These are phyloP conservation scores for Fusarium sublunatum DNA, from an alignment of 2,329 filamentous ascomycete species.

Conservation along the genomic window DNA sequence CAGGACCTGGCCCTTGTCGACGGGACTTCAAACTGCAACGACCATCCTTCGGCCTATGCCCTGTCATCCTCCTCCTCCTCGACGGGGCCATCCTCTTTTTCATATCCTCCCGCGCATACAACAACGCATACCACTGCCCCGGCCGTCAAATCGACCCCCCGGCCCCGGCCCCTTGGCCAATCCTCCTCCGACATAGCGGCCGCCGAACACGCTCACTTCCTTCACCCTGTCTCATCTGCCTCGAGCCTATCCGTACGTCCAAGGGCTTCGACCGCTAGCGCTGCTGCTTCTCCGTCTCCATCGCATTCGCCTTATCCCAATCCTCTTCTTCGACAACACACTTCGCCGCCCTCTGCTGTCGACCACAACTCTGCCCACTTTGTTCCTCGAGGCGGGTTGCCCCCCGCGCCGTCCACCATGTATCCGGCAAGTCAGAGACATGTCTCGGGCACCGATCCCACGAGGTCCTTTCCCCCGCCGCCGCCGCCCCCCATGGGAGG, in stretches of 20 bases:
- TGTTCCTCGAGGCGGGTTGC: too few relatives aligned
- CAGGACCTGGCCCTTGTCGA: conserved; percentile 35
- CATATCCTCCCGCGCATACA: conserved; percentile 34
- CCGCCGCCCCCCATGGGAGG: too few relatives aligned
- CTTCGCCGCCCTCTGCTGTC: conserved; percentile 32
- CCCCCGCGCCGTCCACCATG: too few relatives aligned
- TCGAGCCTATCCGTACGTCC: conserved; percentile 38
- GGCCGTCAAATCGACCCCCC: conserved; percentile 19
- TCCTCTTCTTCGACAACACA: conserved; percentile 33
- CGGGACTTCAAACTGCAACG: conserved; percentile 20
- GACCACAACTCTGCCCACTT: conserved; percentile 32
- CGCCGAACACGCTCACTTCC: conserved; percentile 38
- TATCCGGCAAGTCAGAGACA: too few relatives aligned
- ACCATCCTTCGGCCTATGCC: conserved; percentile 34
- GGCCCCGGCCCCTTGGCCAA: conserved; percentile 41
- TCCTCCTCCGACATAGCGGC: conserved; percentile 39
- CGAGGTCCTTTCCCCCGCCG: too few relatives aligned
- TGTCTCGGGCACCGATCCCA: too few relatives aligned
- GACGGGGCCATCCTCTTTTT: conserved; percentile 35
- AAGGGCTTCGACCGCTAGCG: conserved; percentile 41
- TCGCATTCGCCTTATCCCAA: conserved; percentile 20
- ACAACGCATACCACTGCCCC: conserved; percentile 12
- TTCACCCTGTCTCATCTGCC: conserved; percentile 36
- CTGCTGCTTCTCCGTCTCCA: conserved; percentile 26
- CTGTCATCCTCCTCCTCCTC: conserved; percentile 34